Percentiles rank a stretch among this genome's conserved stretches.
Evolutionary conservation across 1,139 yeast genomes (phyloP).

Genomic region (Pneumocystis murina): DNA sequence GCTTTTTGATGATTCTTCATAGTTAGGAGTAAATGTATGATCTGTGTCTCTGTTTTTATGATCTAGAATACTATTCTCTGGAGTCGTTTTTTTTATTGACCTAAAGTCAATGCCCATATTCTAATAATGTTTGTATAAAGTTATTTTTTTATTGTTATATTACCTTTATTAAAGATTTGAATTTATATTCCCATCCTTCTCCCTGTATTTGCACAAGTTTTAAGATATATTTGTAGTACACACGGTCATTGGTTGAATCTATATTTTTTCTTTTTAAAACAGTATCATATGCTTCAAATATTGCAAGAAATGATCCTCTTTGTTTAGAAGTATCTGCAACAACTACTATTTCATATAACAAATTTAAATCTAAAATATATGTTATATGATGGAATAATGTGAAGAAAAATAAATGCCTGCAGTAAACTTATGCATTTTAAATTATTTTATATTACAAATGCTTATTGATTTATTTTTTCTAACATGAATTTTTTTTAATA

Average conservation of each 20-base stretch:
- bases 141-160: neutral
- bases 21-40: neutral
- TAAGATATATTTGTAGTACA: slow-evolving; percentile 3
- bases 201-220: slow-evolving; percentile 1
- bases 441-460: neutral
- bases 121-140: neutral
- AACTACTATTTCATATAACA: neutral
- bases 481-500: neutral
- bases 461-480: neutral
- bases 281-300: slow-evolving; percentile 5
- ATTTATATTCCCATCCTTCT: neutral
- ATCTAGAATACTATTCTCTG: neutral
- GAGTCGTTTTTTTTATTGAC: neutral
- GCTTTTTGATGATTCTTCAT: neutral
- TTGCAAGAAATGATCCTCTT: slow-evolving; percentile 3
- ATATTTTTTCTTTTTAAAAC: slow-evolving; percentile 3
- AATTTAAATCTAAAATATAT: neutral
- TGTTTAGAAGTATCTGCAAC: neutral
- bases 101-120: neutral
- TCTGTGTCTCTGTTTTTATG: neutral
- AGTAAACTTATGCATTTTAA: neutral
- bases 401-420: neutral
- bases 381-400: neutral
- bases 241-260: slow-evolving; percentile 2
- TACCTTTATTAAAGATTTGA: neutral